Evolutionary conservation across 2,329 filamentous ascomycete genomes (phyloP), one percentile per base, ranked within the genome.

Genomic region (Beauveria brongniartii): DNA sequence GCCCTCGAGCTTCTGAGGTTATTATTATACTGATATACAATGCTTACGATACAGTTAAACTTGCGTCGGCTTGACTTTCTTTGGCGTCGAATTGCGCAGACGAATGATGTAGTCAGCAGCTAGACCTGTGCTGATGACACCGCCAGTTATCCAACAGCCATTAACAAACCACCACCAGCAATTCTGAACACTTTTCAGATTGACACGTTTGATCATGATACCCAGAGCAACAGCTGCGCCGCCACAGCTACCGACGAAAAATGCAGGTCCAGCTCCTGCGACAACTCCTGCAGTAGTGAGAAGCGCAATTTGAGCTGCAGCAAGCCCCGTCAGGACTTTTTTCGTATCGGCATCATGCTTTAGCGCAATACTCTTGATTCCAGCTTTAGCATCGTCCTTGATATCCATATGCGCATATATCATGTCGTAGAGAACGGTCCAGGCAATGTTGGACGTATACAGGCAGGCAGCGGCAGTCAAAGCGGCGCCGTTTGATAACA

Each of bases 401-500:
- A 93, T 88, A 68, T 96, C 91, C 86, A 94, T 93, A 71, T 95
- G 91, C 16, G 91, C 91, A 72, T 96, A 96, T 37, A 96, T 91
- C 85, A 94, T 95, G 72, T 96, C 91, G 72, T 95, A 96, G 44
- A 95, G 75, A 28, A 95, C 82, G 0, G 91, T 95, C 92, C 92
- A 96, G 3, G 90, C 86, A 26, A 94, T 80, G 67, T 92, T 94
- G 48, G 88, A 91, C 12, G 82, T 76, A 70, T 95, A 95, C 54
- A 96, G 76, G 61, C 83, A 83, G 3, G 80, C 83, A 1, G 89
- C 89, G 1, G 88, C 85, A 4, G 80, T 77, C 62, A 90, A 70
- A 2, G 89, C 88, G 1, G 82, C 73, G 24, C 75, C 75, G 65
- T 88, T 83, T 6, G 82, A 75, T 14, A 93, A 72, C n/a, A 94